phyloP scores from a whole-genome alignment of 768 basidiomycete genomes.

The Rhodocollybia butyracea region DNA sequence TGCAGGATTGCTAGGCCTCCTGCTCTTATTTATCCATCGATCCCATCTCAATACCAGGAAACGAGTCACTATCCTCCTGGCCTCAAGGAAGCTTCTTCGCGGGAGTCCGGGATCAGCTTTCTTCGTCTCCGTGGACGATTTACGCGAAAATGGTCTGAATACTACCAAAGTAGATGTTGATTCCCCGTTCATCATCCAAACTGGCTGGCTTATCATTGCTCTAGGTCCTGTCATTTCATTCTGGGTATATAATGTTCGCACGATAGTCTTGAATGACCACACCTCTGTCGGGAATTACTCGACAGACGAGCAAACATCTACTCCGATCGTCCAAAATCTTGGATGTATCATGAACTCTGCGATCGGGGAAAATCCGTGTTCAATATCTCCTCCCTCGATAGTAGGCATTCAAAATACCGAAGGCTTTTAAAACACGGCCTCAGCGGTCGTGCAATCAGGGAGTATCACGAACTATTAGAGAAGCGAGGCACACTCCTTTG shows the following conservation, averaged over 20 bases:
- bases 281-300: constrained; percentile 44
- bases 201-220: neutral
- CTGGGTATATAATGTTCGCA: constrained; percentile 38
- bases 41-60: neutral
- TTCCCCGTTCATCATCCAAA: neutral
- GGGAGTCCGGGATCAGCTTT: constrained; percentile 5
- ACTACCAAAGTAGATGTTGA: constrained; percentile 6
- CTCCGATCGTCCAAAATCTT: constrained; percentile 48
- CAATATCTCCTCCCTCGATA: constrained; percentile 38
- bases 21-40: neutral
- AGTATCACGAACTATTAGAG: constrained; percentile 33
- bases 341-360: constrained; percentile 43
- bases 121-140: constrained; percentile 7
- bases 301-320: constrained; percentile 50
- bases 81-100: constrained; percentile 4
- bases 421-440: constrained; percentile 36
- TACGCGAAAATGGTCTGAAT: constrained; percentile 12
- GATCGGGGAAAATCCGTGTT: constrained; percentile 39
- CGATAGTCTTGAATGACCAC: constrained; percentile 48
- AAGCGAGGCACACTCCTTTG: constrained; percentile 30
- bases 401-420: constrained; percentile 38
- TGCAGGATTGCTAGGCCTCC: neutral
- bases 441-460: constrained; percentile 28
- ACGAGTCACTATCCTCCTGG: constrained; percentile 3
- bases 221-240: constrained; percentile 47